Evolutionary conservation across 441 rosid genomes (phyloP), one percentile per base, ranked within the genome.

Genomic region (Capsella rubella): DNA sequence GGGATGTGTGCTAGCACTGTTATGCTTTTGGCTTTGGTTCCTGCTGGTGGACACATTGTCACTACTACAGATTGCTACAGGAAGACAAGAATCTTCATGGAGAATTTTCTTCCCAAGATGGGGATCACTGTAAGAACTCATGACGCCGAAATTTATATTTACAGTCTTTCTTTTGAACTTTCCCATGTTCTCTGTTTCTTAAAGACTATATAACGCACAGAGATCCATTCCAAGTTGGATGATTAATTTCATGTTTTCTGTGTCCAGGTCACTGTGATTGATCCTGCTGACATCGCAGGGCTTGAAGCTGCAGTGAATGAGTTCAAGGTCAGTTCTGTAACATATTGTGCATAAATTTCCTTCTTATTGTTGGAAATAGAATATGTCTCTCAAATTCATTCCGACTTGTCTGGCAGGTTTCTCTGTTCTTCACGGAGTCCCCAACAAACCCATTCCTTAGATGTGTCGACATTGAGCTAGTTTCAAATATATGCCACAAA

Each of bases 1-100:
- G 98, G 99, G 76, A 95, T 93, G 99, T 93, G 95, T 79, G 99
- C 97, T 53, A 95, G 96, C 76, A 88, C 89, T 28, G 90, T 90
- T 64, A 43, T 93, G 98, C 71, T 95, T 54, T 60, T 91, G 88
- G 97, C 99, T 43, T 82, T 95, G 86, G 98, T 95, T 83, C 98
- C 98, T 59, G 92, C 93, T 72, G 97, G 98, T 82, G 97, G 99
- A 45, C 99, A 93, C 74, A 62, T 95, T 60, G 90, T 95, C 47
- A 93, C 99, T n/a, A 93, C 99, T 59, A 95, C 97, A 0, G 99
- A 95, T 78, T 95, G 99, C 67, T 95, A 95, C 72, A 78, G 98
- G 80, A 93, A 91, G 86, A 95, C 98, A 49, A 85, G 99, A 83
- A 90, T 93, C 58, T 95, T 95, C 86, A 95, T 95, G 52, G 98